Evolutionary conservation across 1,284 basidiomycete genomes (phyloP), one percentile per base, ranked within the genome.

Genomic region (Limonomyces culmigenus): DNA sequence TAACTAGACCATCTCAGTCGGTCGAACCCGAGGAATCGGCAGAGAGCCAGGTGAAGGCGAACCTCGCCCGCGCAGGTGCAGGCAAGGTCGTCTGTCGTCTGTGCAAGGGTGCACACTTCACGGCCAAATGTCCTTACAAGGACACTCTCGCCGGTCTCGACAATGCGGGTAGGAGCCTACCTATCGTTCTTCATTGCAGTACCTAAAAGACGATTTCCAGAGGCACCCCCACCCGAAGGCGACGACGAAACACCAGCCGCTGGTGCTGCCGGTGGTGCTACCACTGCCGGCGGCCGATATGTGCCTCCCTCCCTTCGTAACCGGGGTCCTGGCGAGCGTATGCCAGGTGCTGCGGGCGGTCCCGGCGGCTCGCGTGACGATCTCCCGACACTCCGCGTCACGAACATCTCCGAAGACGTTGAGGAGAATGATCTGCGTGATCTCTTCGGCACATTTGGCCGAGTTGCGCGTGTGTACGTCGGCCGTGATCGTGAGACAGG

Each of bases 61-160:
- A 74, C 46, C 71, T 86, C 19, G 72, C 59, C 5, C 70, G 69
- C 41, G 66, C 70, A 2, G 89, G 87, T 47, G 73, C 68, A 13
- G 89, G 89, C 55, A 88, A 89, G 50, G 87, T 99, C 43, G 63
- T 73, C 36, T 99, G 93, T 68, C 75, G 95, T 48, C 62, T 95
- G 40, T 98, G 95, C 63, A 89, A 93, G 55, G 93, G 93, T 39
- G 85, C 85, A 47, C 95, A 98, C 62, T 98, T 92, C 59, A 99
- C 95, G 10, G 84, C 91, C 42, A 91, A 92, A 57, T 98, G 95
- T 70, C 95, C 95, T 10, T 95, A 95, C 72, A 95, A 91, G 59
- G 92, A 97, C 47, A 85, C 86, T 15, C 73, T 88, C 10, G 73
- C 81, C 15, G 86, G 81, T 10, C 66, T 88, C 36, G 80, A 85